Evolutionary conservation across 176 grass and related monocot genomes (phyloP), one percentile per base, ranked within the genome.

Genomic region (Urochloa ruziziensis): DNA sequence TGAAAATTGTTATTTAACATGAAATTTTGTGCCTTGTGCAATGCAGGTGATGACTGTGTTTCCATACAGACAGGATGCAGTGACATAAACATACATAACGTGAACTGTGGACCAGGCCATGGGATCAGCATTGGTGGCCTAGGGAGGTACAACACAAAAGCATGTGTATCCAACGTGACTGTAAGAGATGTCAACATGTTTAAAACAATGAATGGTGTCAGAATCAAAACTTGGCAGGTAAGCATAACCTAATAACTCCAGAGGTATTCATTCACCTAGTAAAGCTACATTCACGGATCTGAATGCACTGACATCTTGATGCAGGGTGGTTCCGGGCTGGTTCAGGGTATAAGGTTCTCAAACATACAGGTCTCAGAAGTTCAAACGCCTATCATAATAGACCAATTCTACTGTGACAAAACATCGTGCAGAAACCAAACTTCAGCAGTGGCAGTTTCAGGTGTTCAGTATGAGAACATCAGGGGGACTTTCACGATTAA

Each of bases 201-300:
- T 81, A 95, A 74, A 74, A 98, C 96, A 28, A 98, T 92, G 91
- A 94, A 75, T 7, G 91, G 93, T 59, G 96, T 98, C 91, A 95
- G 93, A 82, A 98, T 98, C 89, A 98, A 95, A 87, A 98, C 96
- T 67, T 98, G 96, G 96, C 93, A 98, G 91, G 96, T 95, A 86
- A 81, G 43, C 25, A 52, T 8, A 53, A 61, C 54, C 52, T 42
- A 43, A 62, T 4, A 67, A 33, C 62, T 67, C 12, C 7, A 27
- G 3, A 35, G 60, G 14, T 24, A 67, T 33, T 10, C 51, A 11
- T 42, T 47, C 30, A 70, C 39, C 29, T 85, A 68, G 15, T 25
- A 75, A n/a, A 17, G 28, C 1, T 7, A 14, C 12, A 49, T 70
- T 30, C 17, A 67, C 21, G 0, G 7, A 69, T 33, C 33, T 36